A percentile compares a stretch with the other conserved stretches of the same genome.
Conservation (phyloP, 2,329 filamentous ascomycete genomes). For the Colletotrichum abscissum region DNA sequence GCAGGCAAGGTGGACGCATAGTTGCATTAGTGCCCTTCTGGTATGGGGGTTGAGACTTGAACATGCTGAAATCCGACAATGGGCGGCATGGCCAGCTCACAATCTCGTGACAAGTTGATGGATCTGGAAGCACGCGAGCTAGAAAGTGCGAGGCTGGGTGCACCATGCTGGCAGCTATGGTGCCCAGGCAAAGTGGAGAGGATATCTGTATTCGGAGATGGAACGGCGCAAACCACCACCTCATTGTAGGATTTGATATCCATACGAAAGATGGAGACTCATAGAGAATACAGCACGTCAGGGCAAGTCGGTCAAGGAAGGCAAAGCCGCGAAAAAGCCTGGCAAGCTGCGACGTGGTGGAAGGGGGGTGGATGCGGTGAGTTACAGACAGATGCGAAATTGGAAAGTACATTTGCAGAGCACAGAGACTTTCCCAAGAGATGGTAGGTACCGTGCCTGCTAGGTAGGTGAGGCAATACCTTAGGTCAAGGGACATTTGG, state of each 20-base stretch:
- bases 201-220: no score
- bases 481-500: no score
- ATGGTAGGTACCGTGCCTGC: no score
- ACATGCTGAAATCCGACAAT: neutral
- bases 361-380: conserved; percentile 12
- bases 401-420: neutral
- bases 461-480: no score
- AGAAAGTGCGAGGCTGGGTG: neutral
- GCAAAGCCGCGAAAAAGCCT: neutral
- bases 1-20: neutral
- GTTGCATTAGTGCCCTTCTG: neutral
- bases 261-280: no score
- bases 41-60: neutral
- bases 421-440: no score
- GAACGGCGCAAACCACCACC: neutral
- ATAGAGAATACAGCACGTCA: neutral
- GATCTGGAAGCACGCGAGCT: neutral
- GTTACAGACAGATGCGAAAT: conserved; percentile 1
- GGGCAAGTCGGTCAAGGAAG: neutral
- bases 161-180: neutral
- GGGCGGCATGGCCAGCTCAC: neutral
- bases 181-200: neutral
- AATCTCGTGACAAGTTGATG: neutral
- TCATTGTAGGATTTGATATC: neutral
- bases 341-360: neutral